Evolutionary conservation across 2,329 filamentous ascomycete species (phyloP), one percentile per base, ranked within the genome.

Genomic region (Neofusicoccum umdonicola): DNA sequence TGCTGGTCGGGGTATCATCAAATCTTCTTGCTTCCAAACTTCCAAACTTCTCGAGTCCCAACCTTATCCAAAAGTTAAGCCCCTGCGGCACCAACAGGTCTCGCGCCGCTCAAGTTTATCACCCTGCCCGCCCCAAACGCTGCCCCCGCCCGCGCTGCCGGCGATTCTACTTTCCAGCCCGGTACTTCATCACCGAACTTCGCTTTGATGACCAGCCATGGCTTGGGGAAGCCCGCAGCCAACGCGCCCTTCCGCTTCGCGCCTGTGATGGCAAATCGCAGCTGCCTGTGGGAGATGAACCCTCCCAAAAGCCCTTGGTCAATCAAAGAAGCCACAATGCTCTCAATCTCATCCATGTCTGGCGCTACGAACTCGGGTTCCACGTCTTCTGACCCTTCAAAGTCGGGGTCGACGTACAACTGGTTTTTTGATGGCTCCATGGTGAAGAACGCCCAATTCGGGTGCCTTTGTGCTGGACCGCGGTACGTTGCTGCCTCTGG

Each of bases 261-360:
- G 2, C 93, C 93, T 61, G 90, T 87, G 48, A 97, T 91, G 12
- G 92, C 93, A 72, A 97, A 93, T 56, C 90, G 88, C 48, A 85
- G 85, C 72, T 88, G 87, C 31, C 85, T 85, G 71, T 96, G 92
- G 15, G 90, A 91, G 34, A 97, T 85, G 72, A 93, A 97, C 1
- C 93, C 94, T 69, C 89, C 88, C 73, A 97, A 82, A 27, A 97
- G 81, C 0, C 90, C 91, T 76, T 96, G 91, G 57, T 90, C 87
- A 19, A 96, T 85, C 12, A 97, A 84, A 11, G 88, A 89, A 0
- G 90, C 87, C 12, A 96, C 84, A 56, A 91, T 87, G 50, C 87
- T 87, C 77, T 97, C 92, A n/a, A 96, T 82, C 69, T 92, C 89
- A 13, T 85, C 79, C 41, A 85, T 77, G 44, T 86, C 83, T 39